These are phyloP conservation scores for Talaromyces nanjingensis DNA, from an alignment of 495 filamentous ascomycete genomes.

Conservation along the genomic window DNA sequence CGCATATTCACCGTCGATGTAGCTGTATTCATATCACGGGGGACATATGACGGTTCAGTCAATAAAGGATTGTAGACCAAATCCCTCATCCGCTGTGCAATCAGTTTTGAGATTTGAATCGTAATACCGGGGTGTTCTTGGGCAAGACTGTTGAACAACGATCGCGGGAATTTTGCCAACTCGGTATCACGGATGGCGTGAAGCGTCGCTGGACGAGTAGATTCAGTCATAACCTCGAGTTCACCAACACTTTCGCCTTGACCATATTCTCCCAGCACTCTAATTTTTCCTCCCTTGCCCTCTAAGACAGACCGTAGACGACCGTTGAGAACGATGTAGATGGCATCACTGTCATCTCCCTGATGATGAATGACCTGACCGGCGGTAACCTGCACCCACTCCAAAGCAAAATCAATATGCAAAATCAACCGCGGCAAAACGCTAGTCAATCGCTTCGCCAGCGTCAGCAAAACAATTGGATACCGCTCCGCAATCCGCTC, in stretches of 20 bases:
- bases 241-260: constrained; percentile 98
- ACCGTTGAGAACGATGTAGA: constrained; percentile 95
- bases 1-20: constrained; percentile 87
- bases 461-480: constrained; percentile 84
- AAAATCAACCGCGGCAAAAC: constrained; percentile 86
- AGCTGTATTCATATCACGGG: constrained; percentile 49
- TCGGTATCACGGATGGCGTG: constrained; percentile 97
- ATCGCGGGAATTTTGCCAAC: constrained; percentile 90
- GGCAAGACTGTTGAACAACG: constrained; percentile 93
- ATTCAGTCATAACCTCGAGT: constrained; percentile 94
- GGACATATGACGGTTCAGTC: constrained; percentile 53
- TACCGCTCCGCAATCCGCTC: constrained; percentile 89
- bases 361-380: constrained; percentile 93
- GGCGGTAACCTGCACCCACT: constrained; percentile 95
- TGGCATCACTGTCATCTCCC: constrained; percentile 93
- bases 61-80: constrained; percentile 68
- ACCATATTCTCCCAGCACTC: constrained; percentile 86
- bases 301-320: constrained; percentile 76
- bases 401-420: constrained; percentile 95
- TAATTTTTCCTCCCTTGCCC: constrained; percentile 69
- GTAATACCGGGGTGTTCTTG: constrained; percentile 97
- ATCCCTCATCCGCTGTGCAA: constrained; percentile 88
- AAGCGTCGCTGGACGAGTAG: constrained; percentile 75
- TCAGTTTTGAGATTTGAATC: constrained; percentile 98
- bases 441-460: constrained; percentile 89